Percentiles rank a stretch among this genome's conserved stretches.
These are phyloP conservation scores for Pseudogymnoascus sp. DNA, from an alignment of 2,329 filamentous ascomycete species.

Conservation along the genomic window DNA sequence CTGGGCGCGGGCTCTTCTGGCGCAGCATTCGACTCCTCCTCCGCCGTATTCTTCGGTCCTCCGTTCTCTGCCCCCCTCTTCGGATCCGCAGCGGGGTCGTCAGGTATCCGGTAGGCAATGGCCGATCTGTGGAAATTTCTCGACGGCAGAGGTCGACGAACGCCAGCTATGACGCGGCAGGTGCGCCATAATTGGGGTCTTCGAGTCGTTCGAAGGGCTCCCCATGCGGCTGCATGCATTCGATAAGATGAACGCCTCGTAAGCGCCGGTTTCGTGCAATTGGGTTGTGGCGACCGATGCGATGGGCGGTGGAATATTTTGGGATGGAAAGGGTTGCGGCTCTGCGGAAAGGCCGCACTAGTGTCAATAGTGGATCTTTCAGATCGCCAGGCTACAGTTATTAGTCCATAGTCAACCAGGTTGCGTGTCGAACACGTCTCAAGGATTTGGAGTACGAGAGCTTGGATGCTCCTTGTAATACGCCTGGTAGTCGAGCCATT, in stretches of 20 bases:
- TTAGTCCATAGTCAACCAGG: no score
- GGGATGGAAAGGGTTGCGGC: conserved; percentile 8
- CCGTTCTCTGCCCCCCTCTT: conserved; percentile 9
- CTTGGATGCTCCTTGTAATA: not conserved
- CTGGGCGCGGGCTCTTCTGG: conserved; percentile 13
- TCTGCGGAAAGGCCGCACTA: not conserved
- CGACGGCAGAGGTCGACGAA: conserved; percentile 21
- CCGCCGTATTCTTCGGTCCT: conserved; percentile 20
- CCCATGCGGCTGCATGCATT: conserved; percentile 28
- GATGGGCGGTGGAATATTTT: not conserved
- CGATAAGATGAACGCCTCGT: conserved; percentile 22
- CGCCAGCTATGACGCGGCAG: conserved; percentile 26
- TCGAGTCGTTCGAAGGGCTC: conserved; percentile 23
- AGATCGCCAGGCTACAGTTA: not conserved
- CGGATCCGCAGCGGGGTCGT: conserved; percentile 10
- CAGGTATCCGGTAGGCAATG: conserved; percentile 20
- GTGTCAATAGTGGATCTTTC: not conserved
- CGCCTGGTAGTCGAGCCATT: conserved; percentile 11
- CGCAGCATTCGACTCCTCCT: conserved; percentile 13
- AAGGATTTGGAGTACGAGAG: no score
- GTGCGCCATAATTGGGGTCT: conserved; percentile 21
- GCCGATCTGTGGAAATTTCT: conserved; percentile 26
- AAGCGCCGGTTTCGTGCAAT: conserved; percentile 18
- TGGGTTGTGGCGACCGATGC: not conserved
- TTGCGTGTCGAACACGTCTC: no score